A percentile compares a stretch with the other conserved stretches of the same genome.
phyloP scores from a whole-genome alignment of 257 asterid species.

The Apocynum venetum region DNA sequence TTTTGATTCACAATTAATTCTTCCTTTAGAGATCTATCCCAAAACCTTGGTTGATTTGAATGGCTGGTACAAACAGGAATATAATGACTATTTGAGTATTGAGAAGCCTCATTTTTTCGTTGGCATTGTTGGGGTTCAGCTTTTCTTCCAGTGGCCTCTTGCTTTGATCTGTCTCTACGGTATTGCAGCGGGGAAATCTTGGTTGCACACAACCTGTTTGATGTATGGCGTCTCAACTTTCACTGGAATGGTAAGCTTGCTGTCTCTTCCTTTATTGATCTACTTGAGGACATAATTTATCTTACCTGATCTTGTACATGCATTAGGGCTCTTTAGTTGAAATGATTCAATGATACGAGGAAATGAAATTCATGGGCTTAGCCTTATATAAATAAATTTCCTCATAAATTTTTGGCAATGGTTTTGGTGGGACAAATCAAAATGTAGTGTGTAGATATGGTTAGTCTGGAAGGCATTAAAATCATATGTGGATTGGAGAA shows the following conservation, averaged over 20 bases:
- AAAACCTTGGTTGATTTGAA: constrained; percentile 55
- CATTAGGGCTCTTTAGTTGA: neutral
- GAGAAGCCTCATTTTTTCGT: constrained; percentile 88
- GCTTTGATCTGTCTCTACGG: constrained; percentile 53
- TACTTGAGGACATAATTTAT: neutral
- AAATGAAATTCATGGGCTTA: neutral
- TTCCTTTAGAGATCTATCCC: constrained; percentile 58
- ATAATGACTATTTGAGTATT: constrained; percentile 56
- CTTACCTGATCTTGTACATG: neutral
- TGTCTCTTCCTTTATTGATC: neutral
- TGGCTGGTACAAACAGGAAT: constrained; percentile 56
- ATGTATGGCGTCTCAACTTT: constrained; percentile 66
- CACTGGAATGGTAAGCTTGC: constrained; percentile 52
- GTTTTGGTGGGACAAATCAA: neutral
- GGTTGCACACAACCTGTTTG: constrained; percentile 83
- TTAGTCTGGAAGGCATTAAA: neutral
- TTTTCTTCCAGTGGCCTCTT: constrained; percentile 84
- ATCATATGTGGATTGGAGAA: neutral
- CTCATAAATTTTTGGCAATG: neutral
- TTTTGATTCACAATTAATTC: constrained; percentile 62
- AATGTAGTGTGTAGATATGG: neutral
- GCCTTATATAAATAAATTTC: neutral
- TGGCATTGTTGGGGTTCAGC: constrained; percentile 77
- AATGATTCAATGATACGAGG: neutral
- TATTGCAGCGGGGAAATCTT: constrained; percentile 66